Conservation (phyloP, 352 stramenopile genomes). For the Phytophthora sojae region DNA sequence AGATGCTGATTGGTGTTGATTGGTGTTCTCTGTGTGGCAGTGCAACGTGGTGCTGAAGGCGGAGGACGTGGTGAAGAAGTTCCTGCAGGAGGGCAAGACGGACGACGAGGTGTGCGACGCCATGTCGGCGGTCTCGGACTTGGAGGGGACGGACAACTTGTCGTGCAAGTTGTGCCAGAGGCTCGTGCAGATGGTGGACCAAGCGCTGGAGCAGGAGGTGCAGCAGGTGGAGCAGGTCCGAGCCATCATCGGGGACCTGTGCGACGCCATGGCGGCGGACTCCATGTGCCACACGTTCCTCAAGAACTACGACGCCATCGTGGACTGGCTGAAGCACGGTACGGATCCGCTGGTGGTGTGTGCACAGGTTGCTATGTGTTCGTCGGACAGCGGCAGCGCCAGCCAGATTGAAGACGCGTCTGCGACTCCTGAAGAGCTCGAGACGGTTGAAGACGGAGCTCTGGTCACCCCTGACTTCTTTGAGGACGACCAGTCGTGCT, state of each 20-base stretch:
- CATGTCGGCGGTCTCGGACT: conserved; percentile 30
- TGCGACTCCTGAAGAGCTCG: conserved; percentile 13
- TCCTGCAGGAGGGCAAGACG: conserved; percentile 48
- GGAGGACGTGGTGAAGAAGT: conserved; percentile 52
- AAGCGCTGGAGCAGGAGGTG: conserved; percentile 64
- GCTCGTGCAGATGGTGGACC: conserved; percentile 78
- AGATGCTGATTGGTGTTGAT: not conserved
- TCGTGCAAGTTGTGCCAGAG: conserved; percentile 81
- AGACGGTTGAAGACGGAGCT: conserved; percentile 14
- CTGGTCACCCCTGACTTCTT: conserved; percentile 7
- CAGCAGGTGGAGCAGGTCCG: conserved; percentile 72
- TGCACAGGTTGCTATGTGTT: conserved; percentile 69
- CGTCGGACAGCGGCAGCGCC: conserved; percentile 20
- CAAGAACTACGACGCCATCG: conserved; percentile 79
- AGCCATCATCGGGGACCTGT: conserved; percentile 80
- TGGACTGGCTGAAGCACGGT: conserved; percentile 79
- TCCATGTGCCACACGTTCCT: conserved; percentile 86
- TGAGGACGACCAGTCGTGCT: conserved; percentile 41
- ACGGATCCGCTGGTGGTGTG: conserved; percentile 74
- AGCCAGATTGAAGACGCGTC: conserved; percentile 11
- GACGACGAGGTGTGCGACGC: conserved; percentile 62
- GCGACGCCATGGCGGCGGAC: conserved; percentile 68
- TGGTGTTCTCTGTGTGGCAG: conserved; percentile 13
- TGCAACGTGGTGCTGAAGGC: conserved; percentile 54
- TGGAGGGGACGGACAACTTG: conserved; percentile 43